phyloP scores from a whole-genome alignment of 495 filamentous ascomycete genomes.

The Podospora appendiculata region DNA sequence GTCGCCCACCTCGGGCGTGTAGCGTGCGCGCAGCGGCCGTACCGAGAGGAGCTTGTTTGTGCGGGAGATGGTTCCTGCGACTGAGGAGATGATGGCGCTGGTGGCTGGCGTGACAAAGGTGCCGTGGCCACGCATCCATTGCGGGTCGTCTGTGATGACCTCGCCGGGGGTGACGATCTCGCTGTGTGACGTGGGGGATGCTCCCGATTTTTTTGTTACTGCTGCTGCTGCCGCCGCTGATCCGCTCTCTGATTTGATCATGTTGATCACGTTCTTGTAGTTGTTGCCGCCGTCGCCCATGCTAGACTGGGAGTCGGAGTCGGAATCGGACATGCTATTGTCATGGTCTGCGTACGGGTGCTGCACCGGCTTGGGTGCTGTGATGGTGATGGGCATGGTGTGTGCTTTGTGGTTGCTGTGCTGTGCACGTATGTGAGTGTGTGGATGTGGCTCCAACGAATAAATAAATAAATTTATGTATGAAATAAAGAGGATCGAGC shows the following conservation, averaged over 20 bases:
- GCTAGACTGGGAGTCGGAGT: slow-evolving; percentile 36
- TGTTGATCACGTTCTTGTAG: slow-evolving; percentile 52
- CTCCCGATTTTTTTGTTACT: not conserved
- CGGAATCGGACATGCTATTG: slow-evolving; percentile 15
- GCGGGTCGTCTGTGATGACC: slow-evolving; percentile 77
- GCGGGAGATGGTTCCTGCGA: slow-evolving; percentile 78
- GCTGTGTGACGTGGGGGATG: not conserved
- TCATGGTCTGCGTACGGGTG: slow-evolving; percentile 9
- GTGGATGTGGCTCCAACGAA: too few relatives aligned
- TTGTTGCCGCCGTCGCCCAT: slow-evolving; percentile 29
- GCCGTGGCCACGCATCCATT: slow-evolving; percentile 97
- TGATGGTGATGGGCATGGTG: slow-evolving; percentile 73
- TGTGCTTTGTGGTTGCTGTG: not conserved
- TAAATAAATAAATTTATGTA: too few relatives aligned
- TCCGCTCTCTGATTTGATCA: slow-evolving; percentile 2
- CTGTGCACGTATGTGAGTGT: not conserved
- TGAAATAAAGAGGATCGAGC: too few relatives aligned
- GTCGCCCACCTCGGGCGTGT: slow-evolving; percentile 92
- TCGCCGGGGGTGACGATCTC: slow-evolving; percentile 82
- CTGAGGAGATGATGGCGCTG: slow-evolving; percentile 69
- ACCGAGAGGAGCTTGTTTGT: slow-evolving; percentile 96
- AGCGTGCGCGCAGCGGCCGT: slow-evolving; percentile 80
- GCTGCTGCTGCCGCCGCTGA: not conserved
- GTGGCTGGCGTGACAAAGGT: slow-evolving; percentile 57
- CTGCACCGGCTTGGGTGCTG: slow-evolving; percentile 47